These are phyloP conservation scores for Aureobasidium subglaciale DNA, from an alignment of 2,329 filamentous ascomycete species.

Conservation along the genomic window DNA sequence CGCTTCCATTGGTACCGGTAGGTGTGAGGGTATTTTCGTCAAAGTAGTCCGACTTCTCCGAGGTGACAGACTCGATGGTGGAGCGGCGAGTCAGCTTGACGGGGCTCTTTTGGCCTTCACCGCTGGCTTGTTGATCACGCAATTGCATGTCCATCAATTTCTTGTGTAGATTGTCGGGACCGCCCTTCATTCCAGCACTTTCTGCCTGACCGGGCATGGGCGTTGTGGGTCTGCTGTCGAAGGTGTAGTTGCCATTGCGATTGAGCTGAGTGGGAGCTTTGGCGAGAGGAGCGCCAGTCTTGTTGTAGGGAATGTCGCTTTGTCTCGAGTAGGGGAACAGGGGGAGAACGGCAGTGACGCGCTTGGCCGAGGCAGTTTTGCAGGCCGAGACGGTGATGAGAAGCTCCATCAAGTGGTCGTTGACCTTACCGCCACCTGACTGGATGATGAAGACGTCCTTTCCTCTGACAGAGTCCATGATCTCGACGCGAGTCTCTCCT, in stretches of 20 bases:
- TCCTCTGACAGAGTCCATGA: constrained; percentile 89
- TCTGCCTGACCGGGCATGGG: constrained; percentile 66
- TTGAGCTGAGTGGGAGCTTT: constrained; percentile 52
- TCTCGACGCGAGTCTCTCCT: constrained; percentile 90
- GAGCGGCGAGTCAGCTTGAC: constrained; percentile 16
- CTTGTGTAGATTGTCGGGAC: constrained; percentile 63
- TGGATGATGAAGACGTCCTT: constrained; percentile 99
- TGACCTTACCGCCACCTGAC: constrained; percentile 84
- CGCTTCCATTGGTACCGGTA: constrained; percentile 33
- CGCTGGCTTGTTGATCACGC: constrained; percentile 46
- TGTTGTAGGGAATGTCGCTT: constrained; percentile 95
- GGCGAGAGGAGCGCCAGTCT: constrained; percentile 78
- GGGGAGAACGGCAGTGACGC: constrained; percentile 88
- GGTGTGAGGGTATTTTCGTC: constrained; percentile 19
- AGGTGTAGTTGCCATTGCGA: constrained; percentile 60
- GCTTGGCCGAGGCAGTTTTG: constrained; percentile 85
- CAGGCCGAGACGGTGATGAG: constrained; percentile 98
- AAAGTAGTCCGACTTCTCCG: constrained; percentile 24
- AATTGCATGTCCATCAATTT: constrained; percentile 63
- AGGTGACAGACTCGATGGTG: constrained; percentile 26
- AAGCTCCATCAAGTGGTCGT: constrained; percentile 93
- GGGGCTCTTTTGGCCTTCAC: constrained; percentile 9
- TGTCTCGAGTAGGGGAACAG: constrained; percentile 96
- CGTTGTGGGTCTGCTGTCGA: constrained; percentile 85
- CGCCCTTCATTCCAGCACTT: constrained; percentile 58